Base-by-base conservation (phyloP, 169 alveolate species). In the Amoebophrya sp. region DNA sequence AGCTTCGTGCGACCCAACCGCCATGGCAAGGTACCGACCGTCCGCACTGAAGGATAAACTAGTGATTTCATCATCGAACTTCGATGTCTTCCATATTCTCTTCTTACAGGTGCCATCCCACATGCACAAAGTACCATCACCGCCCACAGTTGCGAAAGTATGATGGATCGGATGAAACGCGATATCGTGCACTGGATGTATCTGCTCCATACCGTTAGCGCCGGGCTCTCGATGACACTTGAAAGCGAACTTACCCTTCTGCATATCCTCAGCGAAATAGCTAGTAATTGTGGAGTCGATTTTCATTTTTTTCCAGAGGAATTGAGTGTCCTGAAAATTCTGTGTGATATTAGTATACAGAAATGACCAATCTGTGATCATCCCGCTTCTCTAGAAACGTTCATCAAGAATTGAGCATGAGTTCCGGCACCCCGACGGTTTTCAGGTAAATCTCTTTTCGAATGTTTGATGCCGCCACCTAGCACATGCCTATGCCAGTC, bases 81-180 rank as follows among this genome's bases (percentile, higher is more conserved):
- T 94, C 91, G 95, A 93, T 40, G 96, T 96, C 89, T 91, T 92
- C 95, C 97, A 95, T 34, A 97, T 94, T 90, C 98, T 94, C 93
- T 96, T 95, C 91, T 96, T 96, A 40, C 95, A 94, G 40, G 93
- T 93, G 91, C 97, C 97, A 92, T 97, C 98, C 98, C 98, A 97
- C 54, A 96, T 95, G 91, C 96, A 95, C 83, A 96, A 95, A 29
- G 95, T 93, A 24, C 98, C 98, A 92, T 97, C 98, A 47, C 96
- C 96, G 47, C 98, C 98, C 40, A 96, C 97, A 24, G 98, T 97
- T 26, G 95, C 97, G 92, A 97, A 96, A 2, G 98, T 96, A 39
- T 97, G 96, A 90, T 92, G 96, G 34, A 92, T 93, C 26, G 95
- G 96, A 89, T 97, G 98, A 93, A 97, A 97, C 38, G 96, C 96